A percentile compares a stretch with the other conserved stretches of the same genome.
phyloP scores from a whole-genome alignment of 306 rosid genomes.

The cucumber (Cucumis sativus) region Cucumber_9930_V3 NC_026659.2:28371001-28371500 shows the following conservation, averaged over 20 bases:
- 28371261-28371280: background rate
- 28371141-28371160: background rate
- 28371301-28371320: background rate
- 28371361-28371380: background rate
- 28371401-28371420: background rate
- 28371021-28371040: constrained; percentile 29
- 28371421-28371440: background rate
- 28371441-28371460: background rate
- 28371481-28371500: background rate
- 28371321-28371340: background rate
- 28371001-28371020: constrained; percentile 29
- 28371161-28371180: background rate
- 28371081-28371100: constrained; percentile 44
- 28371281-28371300: background rate
- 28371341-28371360: background rate
- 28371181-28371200: background rate
- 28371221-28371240: background rate
- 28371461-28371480: background rate
- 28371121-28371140: constrained; percentile 29
- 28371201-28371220: background rate
- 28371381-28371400: background rate
- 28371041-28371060: constrained; percentile 10
- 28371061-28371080: constrained; percentile 49
- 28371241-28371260: background rate
- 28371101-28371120: constrained; percentile 33